A percentile compares a stretch with the other conserved stretches of the same genome.
These are phyloP conservation scores for Geotrichum klebahnii DNA, from an alignment of 1,139 yeast genomes.

Conservation along the genomic window DNA sequence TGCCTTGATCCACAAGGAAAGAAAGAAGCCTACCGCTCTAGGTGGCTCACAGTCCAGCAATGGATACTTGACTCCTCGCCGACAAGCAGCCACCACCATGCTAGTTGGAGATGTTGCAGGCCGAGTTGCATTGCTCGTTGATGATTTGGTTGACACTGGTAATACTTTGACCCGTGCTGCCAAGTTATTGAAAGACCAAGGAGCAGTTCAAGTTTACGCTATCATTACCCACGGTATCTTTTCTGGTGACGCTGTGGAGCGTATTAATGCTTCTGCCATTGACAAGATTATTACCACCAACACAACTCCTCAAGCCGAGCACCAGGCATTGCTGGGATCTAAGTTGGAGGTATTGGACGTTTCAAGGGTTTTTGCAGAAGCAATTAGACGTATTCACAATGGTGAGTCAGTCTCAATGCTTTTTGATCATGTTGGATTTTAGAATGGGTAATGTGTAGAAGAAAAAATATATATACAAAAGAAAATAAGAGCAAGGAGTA, in stretches of 20 bases:
- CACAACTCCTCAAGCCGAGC: conserved; percentile 77
- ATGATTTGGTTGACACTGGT: conserved; percentile 92
- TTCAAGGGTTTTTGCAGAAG: conserved; percentile 83
- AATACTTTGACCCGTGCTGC: conserved; percentile 92
- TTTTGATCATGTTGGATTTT: conserved; percentile 57
- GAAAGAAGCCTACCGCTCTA: conserved; percentile 50
- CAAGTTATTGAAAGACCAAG: conserved; percentile 82
- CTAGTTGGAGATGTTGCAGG: conserved; percentile 88
- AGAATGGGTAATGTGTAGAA: too few species aligned
- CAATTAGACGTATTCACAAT: conserved; percentile 90
- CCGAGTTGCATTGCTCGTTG: conserved; percentile 79
- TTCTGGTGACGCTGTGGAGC: conserved; percentile 81
- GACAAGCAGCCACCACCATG: conserved; percentile 64
- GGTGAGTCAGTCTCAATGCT: conserved; percentile 95
- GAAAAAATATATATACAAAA: too few species aligned
- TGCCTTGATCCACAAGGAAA: conserved; percentile 93
- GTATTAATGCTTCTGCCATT: conserved; percentile 64
- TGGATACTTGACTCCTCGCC: conserved; percentile 16
- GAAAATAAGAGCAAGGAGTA: too few species aligned
- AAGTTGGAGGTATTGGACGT: conserved; percentile 82
- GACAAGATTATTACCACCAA: conserved; percentile 90
- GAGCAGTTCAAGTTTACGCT: conserved; percentile 82
- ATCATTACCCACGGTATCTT: conserved; percentile 90
- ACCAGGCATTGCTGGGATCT: conserved; percentile 49
- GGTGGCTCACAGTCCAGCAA: conserved; percentile 3